Evolutionary conservation across 805 yeast genomes (phyloP).

Genomic region (Lipomyces anomalus): DNA sequence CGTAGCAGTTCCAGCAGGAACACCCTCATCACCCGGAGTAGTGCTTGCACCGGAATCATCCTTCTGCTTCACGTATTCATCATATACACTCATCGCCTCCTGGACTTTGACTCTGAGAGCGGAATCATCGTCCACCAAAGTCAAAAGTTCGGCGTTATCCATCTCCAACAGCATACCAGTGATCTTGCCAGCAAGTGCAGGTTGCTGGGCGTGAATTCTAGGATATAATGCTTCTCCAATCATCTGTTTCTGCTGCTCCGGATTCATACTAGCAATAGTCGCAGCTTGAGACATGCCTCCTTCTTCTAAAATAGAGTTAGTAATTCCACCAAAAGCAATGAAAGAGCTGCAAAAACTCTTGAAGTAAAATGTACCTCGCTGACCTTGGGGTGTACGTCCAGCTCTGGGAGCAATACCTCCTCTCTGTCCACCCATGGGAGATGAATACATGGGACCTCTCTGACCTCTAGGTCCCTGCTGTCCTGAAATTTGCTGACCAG

Average conservation of each 20-base stretch:
- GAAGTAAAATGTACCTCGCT: too few relatives aligned
- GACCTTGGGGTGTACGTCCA: slow-evolving; percentile 7
- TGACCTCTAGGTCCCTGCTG: slow-evolving; percentile 13
- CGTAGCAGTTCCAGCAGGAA: neutral
- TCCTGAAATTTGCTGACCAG: slow-evolving; percentile 40
- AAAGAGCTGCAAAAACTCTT: too few relatives aligned
- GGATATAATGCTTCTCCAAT: slow-evolving; percentile 97
- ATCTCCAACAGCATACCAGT: slow-evolving; percentile 98
- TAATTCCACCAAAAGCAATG: too few relatives aligned
- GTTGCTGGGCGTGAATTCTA: slow-evolving; percentile 79
- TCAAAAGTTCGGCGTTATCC: slow-evolving; percentile 85
- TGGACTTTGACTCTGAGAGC: slow-evolving; percentile 84
- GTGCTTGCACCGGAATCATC: slow-evolving; percentile 5
- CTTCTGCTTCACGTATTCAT: slow-evolving; percentile 56
- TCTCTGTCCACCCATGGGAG: slow-evolving; percentile 11
- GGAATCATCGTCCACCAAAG: slow-evolving; percentile 83
- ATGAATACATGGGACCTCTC: slow-evolving; percentile 12
- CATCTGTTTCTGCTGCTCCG: slow-evolving; percentile 91
- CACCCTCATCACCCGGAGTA: neutral
- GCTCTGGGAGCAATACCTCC: slow-evolving; percentile 16
- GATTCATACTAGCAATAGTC: slow-evolving; percentile 54
- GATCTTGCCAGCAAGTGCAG: slow-evolving; percentile 95
- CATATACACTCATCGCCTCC: slow-evolving; percentile 92
- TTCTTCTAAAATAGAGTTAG: too few relatives aligned
- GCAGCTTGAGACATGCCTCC: slow-evolving; percentile 32